These are phyloP conservation scores for Pisolithus thermaeus DNA, from an alignment of 1,284 basidiomycete species.

Conservation along the genomic window DNA sequence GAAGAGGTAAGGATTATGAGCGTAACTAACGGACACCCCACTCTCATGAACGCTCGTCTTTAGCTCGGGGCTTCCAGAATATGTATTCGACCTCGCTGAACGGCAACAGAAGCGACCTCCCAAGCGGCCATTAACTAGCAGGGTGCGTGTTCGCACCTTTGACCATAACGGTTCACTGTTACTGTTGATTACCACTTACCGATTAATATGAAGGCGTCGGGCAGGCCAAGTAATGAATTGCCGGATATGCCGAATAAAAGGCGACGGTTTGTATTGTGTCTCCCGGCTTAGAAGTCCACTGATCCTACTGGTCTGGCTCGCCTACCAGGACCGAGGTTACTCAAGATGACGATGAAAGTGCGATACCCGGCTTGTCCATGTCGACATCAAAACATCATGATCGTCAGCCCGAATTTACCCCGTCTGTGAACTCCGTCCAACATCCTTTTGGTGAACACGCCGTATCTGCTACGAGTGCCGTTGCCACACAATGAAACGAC, in stretches of 20 bases:
- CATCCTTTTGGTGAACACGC: conserved; percentile 61
- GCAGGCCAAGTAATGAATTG: conserved; percentile 58
- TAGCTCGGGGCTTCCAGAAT: conserved; percentile 72
- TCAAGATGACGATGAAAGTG: conserved; percentile 36
- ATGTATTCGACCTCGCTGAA: conserved; percentile 79
- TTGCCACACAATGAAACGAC: conserved; percentile 43
- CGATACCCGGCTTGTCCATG: conserved; percentile 32
- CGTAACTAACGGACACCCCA: conserved; percentile 7
- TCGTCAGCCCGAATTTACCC: conserved; percentile 37
- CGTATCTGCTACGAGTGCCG: conserved; percentile 46
- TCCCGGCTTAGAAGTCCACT: conserved; percentile 16
- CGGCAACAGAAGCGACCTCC: conserved; percentile 59
- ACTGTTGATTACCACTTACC: conserved; percentile 15
- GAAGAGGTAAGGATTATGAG: conserved; percentile 61
- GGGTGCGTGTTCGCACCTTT: conserved; percentile 48
- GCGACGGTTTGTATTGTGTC: conserved; percentile 40
- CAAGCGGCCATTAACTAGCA: conserved; percentile 65
- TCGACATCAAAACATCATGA: conserved; percentile 28
- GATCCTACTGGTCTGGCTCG: conserved; percentile 20
- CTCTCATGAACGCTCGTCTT: conserved; percentile 11
- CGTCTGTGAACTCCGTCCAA: conserved; percentile 57
- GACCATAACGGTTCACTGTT: conserved; percentile 9
- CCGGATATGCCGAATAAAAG: conserved; percentile 75
- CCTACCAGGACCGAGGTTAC: conserved; percentile 36
- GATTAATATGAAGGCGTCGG: conserved; percentile 42